Evolutionary conservation across 139 green algal genomes (phyloP).

Genomic region (Chlamydomonas sphaeroides): DNA sequence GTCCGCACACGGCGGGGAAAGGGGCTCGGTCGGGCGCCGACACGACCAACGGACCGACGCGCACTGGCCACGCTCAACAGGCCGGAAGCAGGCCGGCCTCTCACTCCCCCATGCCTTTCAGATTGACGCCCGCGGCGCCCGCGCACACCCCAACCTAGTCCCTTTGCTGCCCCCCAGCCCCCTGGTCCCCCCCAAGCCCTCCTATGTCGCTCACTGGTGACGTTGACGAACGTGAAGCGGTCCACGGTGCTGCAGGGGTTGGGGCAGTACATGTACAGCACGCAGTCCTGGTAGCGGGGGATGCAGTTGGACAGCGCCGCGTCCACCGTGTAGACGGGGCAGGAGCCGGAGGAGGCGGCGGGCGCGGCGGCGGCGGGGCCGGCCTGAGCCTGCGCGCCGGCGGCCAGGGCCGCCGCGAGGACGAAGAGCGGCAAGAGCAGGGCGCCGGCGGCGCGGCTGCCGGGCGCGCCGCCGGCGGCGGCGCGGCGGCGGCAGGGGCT

Average conservation of each 20-base stretch:
- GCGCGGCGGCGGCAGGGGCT: too few species aligned
- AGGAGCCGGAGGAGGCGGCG: neutral
- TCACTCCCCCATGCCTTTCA: neutral
- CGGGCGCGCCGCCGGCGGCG: too few species aligned
- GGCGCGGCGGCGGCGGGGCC: too few species aligned
- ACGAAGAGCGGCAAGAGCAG: too few species aligned
- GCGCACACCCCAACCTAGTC: neutral
- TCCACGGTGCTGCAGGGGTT: constrained; percentile 1
- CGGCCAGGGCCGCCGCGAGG: neutral
- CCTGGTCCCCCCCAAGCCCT: neutral
- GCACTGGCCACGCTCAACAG: too few species aligned
- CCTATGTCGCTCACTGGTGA: constrained; percentile 12
- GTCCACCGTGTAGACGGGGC: neutral
- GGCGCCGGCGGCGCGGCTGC: too few species aligned
- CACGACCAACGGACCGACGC: too few species aligned
- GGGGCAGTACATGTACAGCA: constrained; percentile 41
- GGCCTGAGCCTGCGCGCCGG: neutral
- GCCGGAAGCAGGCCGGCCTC: too few species aligned
- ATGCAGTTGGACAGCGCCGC: neutral
- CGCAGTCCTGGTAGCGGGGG: constrained; percentile 4
- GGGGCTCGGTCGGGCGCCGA: too few species aligned
- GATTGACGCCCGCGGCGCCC: neutral
- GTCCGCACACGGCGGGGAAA: neutral
- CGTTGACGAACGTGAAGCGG: constrained; percentile 12
- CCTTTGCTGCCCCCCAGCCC: too few species aligned